Evolutionary conservation across 2,329 filamentous ascomycete species (phyloP), one percentile per base, ranked within the genome.

Genomic region (Lasiodiplodia citricola): DNA sequence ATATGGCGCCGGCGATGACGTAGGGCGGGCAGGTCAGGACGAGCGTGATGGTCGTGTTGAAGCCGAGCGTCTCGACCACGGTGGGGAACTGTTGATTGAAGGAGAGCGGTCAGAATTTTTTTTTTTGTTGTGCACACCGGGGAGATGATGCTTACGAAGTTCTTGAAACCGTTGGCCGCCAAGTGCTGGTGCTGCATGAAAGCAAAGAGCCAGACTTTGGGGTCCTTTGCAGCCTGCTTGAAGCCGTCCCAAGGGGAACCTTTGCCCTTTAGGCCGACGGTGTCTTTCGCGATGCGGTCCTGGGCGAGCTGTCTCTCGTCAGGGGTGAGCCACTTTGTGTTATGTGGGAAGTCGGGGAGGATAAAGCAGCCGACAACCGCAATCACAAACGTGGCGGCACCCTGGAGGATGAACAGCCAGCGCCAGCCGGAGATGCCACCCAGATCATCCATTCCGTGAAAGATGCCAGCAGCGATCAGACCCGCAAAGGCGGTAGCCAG

Each of bases 381-480:
- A 25, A 81, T 73, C 41, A 73, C 72, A 63, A 81, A 73, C 2
- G 79, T 81, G 41, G 79, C 72, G 14, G 74, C 72, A 37, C 80
- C 78, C 70, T 81, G 47, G 2, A 64, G n/a, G 31, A 57, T 58
- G 41, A 67, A 79, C 0, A 79, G 74, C 77, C 76, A 81, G 66
- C 74, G 73, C 79, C 79, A 82, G 0, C 76, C 79, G 4, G 72
- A 70, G 4, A 81, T 67, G 1, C 79, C 80, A 4, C 69, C 67
- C 3, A 65, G 25, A 16, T 56, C 56, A 25, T 77, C 74, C 70
- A 82, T 75, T 7, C 82, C 82, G 28, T 76, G 72, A 10, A 84
- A 77, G 37, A 87, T 85, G 3, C 83, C 84, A 3, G 85, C 85
- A 4, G 83, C 85, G 60, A 87, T 85, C 37, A 87, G 78, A 35